Evolutionary conservation across 441 rosid genomes (phyloP).

Genomic region (Adansonia rubrostipa): DNA sequence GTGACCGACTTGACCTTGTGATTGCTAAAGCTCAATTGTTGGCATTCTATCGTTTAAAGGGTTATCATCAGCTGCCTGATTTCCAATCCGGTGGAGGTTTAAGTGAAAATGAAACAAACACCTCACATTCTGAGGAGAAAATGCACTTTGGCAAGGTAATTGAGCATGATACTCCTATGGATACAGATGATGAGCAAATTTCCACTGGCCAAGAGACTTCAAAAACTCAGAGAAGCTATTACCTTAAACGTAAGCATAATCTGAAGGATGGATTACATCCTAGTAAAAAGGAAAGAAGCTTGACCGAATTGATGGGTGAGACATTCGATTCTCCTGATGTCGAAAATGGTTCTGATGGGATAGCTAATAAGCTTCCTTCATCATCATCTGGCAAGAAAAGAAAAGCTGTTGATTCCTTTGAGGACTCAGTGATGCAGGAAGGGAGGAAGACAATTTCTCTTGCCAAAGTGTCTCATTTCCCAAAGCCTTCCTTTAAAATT

Average conservation of each 20-base stretch:
- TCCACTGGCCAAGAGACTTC: slow-evolving; percentile 31
- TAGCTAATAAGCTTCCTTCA: slow-evolving; percentile 38
- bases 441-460: slow-evolving; percentile 65
- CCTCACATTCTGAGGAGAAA: slow-evolving; percentile 32
- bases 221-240: slow-evolving; percentile 39
- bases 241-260: slow-evolving; percentile 67
- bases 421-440: slow-evolving; percentile 47
- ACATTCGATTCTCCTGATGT: slow-evolving; percentile 51
- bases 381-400: slow-evolving; percentile 49
- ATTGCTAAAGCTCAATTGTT: slow-evolving; percentile 61
- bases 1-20: slow-evolving; percentile 54
- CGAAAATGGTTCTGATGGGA: slow-evolving; percentile 52
- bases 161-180: slow-evolving; percentile 25
- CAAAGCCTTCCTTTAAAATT: slow-evolving; percentile 82
- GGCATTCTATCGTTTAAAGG: slow-evolving; percentile 59
- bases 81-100: slow-evolving; percentile 44
- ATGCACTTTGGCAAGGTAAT: slow-evolving; percentile 11
- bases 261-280: slow-evolving; percentile 52
- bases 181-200: slow-evolving; percentile 30
- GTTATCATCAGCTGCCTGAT: slow-evolving; percentile 52
- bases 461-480: slow-evolving; percentile 52
- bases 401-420: slow-evolving; percentile 42
- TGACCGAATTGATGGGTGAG: slow-evolving; percentile 53
- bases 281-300: slow-evolving; percentile 53
- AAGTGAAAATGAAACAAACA: slow-evolving; percentile 41